Percentiles rank a stretch among this genome's conserved stretches.
These are phyloP conservation scores for Phellinidium pouzarii DNA, from an alignment of 1,284 basidiomycete species.

Conservation along the genomic window DNA sequence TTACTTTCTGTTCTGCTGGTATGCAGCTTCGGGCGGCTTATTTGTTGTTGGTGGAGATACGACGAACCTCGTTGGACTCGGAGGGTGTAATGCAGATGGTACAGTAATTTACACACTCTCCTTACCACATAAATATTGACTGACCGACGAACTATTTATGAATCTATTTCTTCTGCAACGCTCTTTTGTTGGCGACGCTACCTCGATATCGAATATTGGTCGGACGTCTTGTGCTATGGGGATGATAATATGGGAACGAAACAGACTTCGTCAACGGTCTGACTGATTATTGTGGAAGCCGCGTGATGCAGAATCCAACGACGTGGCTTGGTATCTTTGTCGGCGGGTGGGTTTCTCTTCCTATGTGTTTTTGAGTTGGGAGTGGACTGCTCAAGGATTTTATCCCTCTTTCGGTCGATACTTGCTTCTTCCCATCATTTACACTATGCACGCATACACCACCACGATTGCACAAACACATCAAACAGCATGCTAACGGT, in stretches of 20 bases:
- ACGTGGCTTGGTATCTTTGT: constrained; percentile 88
- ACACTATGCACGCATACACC: too few species aligned
- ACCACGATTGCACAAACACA: too few species aligned
- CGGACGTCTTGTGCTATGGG: too few species aligned
- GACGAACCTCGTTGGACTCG: constrained; percentile 72
- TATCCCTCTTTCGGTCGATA: too few species aligned
- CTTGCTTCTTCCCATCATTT: too few species aligned
- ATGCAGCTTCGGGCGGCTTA: constrained; percentile 56
- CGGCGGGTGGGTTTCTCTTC: constrained; percentile 53
- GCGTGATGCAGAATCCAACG: constrained; percentile 67
- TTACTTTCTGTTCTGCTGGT: not conserved
- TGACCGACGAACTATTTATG: not conserved
- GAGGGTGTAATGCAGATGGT: constrained; percentile 63
- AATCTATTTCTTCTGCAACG: too few species aligned
- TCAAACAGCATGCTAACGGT: constrained; percentile 60
- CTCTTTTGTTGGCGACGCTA: too few species aligned
- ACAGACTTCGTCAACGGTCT: constrained; percentile 35
- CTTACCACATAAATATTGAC: not conserved
- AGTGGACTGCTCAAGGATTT: not conserved
- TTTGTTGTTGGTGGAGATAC: constrained; percentile 73
- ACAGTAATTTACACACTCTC: constrained; percentile 18
- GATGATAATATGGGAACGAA: too few species aligned
- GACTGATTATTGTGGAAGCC: constrained; percentile 57
- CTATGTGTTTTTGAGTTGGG: not conserved
- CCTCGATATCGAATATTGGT: too few species aligned